phyloP scores from a whole-genome alignment of 2,329 filamentous ascomycete species.

The Cordyceps fumosorosea region DNA sequence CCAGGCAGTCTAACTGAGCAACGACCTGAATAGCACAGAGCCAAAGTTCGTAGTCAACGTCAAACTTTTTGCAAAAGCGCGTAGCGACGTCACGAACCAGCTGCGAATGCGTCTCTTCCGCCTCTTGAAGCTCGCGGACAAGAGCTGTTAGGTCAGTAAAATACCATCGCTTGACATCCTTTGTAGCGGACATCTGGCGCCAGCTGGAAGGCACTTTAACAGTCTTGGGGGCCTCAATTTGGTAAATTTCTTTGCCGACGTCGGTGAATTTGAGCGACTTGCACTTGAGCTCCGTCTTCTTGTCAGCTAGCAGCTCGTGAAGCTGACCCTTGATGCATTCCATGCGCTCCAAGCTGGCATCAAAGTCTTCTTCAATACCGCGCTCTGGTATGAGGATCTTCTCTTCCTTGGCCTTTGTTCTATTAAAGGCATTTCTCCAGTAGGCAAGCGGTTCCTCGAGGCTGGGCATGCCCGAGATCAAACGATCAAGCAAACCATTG shows the following conservation, averaged over 20 bases:
- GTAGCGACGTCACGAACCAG: constrained; percentile 80
- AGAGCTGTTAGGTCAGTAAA: constrained; percentile 75
- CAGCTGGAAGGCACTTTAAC: constrained; percentile 82
- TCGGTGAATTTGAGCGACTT: constrained; percentile 70
- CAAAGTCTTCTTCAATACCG: constrained; percentile 88
- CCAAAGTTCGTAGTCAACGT: constrained; percentile 80
- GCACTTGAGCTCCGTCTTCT: constrained; percentile 67
- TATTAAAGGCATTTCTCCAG: constrained; percentile 91
- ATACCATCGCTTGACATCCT: constrained; percentile 88
- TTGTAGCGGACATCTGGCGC: constrained; percentile 94
- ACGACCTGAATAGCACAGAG: constrained; percentile 83
- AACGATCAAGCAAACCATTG: constrained; percentile 74
- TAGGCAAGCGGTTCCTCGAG: constrained; percentile 66
- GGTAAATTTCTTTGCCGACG: constrained; percentile 94
- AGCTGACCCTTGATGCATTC: constrained; percentile 69
- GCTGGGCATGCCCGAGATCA: constrained; percentile 81
- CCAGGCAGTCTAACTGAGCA: constrained; percentile 88
- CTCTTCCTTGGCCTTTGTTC: constrained; percentile 67
- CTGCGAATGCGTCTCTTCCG: constrained; percentile 87
- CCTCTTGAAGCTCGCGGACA: constrained; percentile 84
- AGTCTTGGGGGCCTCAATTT: constrained; percentile 81
- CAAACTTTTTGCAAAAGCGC: constrained; percentile 82
- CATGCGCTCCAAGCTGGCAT: constrained; percentile 71
- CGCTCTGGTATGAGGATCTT: constrained; percentile 78
- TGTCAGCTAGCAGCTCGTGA: constrained; percentile 61